Evolutionary conservation across 1,284 basidiomycete species (phyloP), one percentile per base, ranked within the genome.

Genomic region (Austroboletus novae-zelandiae): DNA sequence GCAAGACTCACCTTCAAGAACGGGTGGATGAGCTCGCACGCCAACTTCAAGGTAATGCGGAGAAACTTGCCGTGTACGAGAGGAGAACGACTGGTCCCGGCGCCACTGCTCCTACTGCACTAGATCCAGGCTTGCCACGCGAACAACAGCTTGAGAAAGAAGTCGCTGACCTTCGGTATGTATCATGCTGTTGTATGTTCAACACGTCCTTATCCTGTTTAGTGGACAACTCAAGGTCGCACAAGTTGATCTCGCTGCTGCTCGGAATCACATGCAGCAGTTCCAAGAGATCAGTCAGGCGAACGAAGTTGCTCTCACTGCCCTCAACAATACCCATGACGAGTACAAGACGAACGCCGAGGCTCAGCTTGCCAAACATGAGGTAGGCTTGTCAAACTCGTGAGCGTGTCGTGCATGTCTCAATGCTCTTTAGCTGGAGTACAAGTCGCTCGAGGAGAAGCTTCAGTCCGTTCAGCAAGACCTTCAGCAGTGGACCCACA

Each of bases 11-110:
- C 62, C 78, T 92, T 11, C 84, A 92, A 64, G 81, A 86, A 53
- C 86, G 88, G 29, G 79, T 89, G 3, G 81, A 84, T 18, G 86
- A 90, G 36, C 72, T 95, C 15, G 72, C 75, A 6, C 79, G 80
- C 42, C 86, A 91, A 58, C 69, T 92, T 9, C 83, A 88, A 55
- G 85, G 89, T 34, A 84, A 85, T 52, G 80, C 85, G 48, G 90
- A 93, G 73, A 93, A 92, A 69, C 78, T 95, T 23, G 76, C 89
- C 5, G 88, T 95, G 2, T 95, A 93, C 59, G 92, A 95, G 65
- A 81, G 91, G 20, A 77, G 89, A 42, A 64, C 81, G 0, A 67
- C 45, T 1, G 54, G 69, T 44, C 58, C 68, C 11, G 58, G 62
- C 15, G 55, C 65, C 4, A 57, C 59, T 13, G 61, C 66, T 32